Conservation (phyloP, 192 early-diverging fungal genomes). For the Backusella mclennaniae region DNA sequence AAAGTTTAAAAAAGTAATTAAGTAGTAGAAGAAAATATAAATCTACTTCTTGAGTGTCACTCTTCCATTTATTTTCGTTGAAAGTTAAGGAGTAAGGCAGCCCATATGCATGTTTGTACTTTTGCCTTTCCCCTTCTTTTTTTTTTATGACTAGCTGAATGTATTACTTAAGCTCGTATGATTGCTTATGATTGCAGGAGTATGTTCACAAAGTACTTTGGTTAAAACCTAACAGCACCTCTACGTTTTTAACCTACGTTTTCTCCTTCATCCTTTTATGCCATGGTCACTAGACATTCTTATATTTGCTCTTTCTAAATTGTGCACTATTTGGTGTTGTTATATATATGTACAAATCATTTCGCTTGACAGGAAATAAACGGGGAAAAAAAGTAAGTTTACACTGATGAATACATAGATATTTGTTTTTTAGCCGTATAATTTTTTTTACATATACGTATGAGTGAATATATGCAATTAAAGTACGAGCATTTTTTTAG, state of each 20-base stretch:
- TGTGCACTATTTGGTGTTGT: neutral
- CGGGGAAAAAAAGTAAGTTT: neutral
- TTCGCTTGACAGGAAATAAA: neutral
- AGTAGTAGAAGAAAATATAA: neutral
- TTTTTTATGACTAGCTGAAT: neutral
- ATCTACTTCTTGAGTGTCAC: neutral
- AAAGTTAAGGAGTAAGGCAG: conserved; percentile 11
- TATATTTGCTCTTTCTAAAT: neutral
- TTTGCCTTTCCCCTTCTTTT: neutral
- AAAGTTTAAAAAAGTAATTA: neutral
- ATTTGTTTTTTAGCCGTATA: neutral
- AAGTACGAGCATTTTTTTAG: neutral
- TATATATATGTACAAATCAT: neutral
- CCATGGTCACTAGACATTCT: neutral
- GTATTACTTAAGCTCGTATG: neutral
- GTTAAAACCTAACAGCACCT: neutral
- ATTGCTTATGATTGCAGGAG: conserved; percentile 1
- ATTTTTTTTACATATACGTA: neutral
- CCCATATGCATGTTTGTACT: neutral
- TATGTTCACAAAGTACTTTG: neutral
- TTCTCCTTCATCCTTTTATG: neutral
- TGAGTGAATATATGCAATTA: neutral
- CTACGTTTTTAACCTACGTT: neutral
- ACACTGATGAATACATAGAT: neutral
- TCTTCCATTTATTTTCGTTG: neutral